Base-by-base conservation (phyloP, 208 protist genomes). In the Wallacemonas sp. region DNA sequence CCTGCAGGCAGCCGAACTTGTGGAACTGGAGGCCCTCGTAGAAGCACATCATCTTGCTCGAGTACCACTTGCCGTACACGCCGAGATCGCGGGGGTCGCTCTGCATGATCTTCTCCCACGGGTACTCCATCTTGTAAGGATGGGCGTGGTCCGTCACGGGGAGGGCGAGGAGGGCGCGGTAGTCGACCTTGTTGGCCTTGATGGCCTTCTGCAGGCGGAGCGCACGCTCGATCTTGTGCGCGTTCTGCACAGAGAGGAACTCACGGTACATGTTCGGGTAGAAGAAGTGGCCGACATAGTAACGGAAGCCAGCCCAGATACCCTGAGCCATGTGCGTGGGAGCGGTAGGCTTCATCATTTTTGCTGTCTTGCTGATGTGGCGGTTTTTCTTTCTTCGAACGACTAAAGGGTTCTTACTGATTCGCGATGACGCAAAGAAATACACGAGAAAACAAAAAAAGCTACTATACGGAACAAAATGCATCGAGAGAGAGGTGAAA, bases 101-200 rank as follows among this genome's bases (percentile, higher is more conserved):
- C 63, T 89, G 80, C 67, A 94, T 91, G 42, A 93, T 79, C 74
- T 93, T 92, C 83, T 97, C 88, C 91, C 91, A 97, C 50, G 91
- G 87, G 57, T 95, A 93, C 76, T 97, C 88, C 85, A 94, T 89
- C 74, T 95, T 92, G 85, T 97, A 97, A n/a, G 91, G 91, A 65
- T 97, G 91, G 29, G 91, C 91, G 72, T 91, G 85, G 73, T 97
- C 91, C 3, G 86, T 93, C 44, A 97, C 91, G 46, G 91, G 91
- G 42, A 97, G 86, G 46, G 91, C 87, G 39, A 97, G 87, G 14
- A 97, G 79, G 36, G 87, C 84, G 36, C 87, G 87, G 74, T 93
- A 92, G 76, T 97, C 91, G 65, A 97, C 82, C 81, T 95, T 97
- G 84, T 97, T 97, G 33, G 88, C 88, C 77, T 97, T 97, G 72